phyloP scores from a whole-genome alignment of 2,329 filamentous ascomycete genomes.

The Hyphodiscus sp. region DNA sequence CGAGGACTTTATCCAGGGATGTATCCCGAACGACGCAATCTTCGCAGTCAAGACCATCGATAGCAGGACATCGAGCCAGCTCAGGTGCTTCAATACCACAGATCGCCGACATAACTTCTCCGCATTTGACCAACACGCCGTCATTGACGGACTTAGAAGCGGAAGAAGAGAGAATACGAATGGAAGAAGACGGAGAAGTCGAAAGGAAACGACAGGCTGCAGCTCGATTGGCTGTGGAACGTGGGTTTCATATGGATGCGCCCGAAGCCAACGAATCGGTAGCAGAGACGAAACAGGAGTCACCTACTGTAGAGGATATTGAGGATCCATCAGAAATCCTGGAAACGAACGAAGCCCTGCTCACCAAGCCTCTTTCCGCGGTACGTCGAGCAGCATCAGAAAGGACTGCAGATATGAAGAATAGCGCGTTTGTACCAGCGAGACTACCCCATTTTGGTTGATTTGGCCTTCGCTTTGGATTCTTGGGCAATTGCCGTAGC shows the following conservation, averaged over 20 bases:
- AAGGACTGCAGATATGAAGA: slow-evolving; percentile 21
- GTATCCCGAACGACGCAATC: slow-evolving; percentile 40
- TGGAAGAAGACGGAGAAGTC: slow-evolving; percentile 47
- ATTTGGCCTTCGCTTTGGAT: neutral
- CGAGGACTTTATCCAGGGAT: slow-evolving; percentile 51
- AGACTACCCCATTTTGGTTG: slow-evolving; percentile 48
- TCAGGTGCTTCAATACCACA: slow-evolving; percentile 29
- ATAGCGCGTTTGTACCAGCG: slow-evolving; percentile 47
- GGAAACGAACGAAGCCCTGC: neutral
- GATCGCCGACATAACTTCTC: slow-evolving; percentile 26
- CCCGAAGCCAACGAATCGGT: slow-evolving; percentile 29
- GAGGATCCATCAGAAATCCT: neutral
- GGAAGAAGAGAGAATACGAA: slow-evolving; percentile 42
- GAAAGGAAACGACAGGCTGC: slow-evolving; percentile 48
- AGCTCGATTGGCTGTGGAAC: slow-evolving; percentile 42
- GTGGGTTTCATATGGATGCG: slow-evolving; percentile 35
- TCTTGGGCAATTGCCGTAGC: neutral
- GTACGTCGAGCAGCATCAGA: slow-evolving; percentile 1
- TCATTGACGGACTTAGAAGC: slow-evolving; percentile 46
- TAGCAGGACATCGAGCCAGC: slow-evolving; percentile 12
- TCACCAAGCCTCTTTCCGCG: neutral
- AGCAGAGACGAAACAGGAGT: slow-evolving; percentile 17
- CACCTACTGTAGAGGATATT: neutral
- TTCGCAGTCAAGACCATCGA: slow-evolving; percentile 20
- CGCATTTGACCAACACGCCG: slow-evolving; percentile 34